Conservation (phyloP, 176 grass and related monocot genomes). For the Ananas comosus region DNA sequence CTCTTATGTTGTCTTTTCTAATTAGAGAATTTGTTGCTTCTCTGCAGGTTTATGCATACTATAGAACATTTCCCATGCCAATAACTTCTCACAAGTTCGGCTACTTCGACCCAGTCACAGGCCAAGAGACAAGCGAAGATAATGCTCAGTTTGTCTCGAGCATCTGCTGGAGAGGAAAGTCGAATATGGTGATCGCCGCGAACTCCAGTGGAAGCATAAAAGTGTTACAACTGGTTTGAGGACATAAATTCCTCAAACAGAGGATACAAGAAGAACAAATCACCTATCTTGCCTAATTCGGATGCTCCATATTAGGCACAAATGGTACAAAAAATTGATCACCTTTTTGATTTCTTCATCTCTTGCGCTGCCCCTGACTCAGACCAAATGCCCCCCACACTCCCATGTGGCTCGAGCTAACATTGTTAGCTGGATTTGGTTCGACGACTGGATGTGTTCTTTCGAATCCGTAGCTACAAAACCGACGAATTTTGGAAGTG, state of each 20-base stretch:
- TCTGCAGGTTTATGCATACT: constrained; percentile 84
- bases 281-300: background rate
- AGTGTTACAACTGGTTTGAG: constrained; percentile 82
- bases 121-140: constrained; percentile 71
- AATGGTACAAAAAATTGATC: background rate
- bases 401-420: too few relatives aligned
- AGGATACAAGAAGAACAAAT: background rate
- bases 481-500: too few relatives aligned
- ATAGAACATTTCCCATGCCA: constrained; percentile 95
- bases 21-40: constrained; percentile 10
- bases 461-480: too few relatives aligned
- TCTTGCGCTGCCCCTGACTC: too few relatives aligned
- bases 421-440: too few relatives aligned
- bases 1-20: background rate
- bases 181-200: constrained; percentile 88
- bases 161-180: constrained; percentile 84
- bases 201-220: constrained; percentile 94
- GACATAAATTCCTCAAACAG: background rate
- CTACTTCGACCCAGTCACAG: constrained; percentile 73
- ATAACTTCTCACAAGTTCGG: constrained; percentile 92
- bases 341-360: too few relatives aligned
- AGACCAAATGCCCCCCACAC: too few relatives aligned
- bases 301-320: background rate
- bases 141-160: constrained; percentile 83
- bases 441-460: too few relatives aligned